phyloP scores from a whole-genome alignment of 2,329 filamentous ascomycete genomes.

The Magnaporthales sp. region DNA sequence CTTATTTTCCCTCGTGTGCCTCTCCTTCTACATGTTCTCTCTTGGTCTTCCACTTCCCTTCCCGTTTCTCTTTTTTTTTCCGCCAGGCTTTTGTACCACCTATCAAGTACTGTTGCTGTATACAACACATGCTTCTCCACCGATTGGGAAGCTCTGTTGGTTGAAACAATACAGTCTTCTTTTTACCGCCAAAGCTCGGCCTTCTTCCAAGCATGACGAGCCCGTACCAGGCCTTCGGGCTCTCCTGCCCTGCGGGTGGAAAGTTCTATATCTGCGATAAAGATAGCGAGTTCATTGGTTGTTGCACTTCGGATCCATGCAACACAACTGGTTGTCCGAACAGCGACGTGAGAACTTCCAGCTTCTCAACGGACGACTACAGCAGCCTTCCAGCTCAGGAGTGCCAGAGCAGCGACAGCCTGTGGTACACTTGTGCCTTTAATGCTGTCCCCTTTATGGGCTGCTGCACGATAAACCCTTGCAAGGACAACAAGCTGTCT shows the following conservation, averaged over 20 bases:
- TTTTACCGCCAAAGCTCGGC: not conserved
- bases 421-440: slow-evolving; percentile 25
- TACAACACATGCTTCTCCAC: not conserved
- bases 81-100: not conserved
- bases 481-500: slow-evolving; percentile 11
- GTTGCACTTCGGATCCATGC: slow-evolving; percentile 28
- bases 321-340: slow-evolving; percentile 22
- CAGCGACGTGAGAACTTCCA: slow-evolving; percentile 20
- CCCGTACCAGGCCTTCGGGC: slow-evolving; percentile 13
- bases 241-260: slow-evolving; percentile 23
- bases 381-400: slow-evolving; percentile 21
- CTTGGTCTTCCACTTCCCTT: not conserved
- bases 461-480: slow-evolving; percentile 27
- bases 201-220: not conserved
- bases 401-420: slow-evolving; percentile 16
- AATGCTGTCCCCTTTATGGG: slow-evolving; percentile 23
- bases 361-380: slow-evolving; percentile 22
- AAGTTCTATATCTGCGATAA: slow-evolving; percentile 24
- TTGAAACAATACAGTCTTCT: not conserved
- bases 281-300: slow-evolving; percentile 27
- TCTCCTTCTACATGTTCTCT: not conserved
- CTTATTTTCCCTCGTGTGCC: not conserved
- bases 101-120: not conserved
- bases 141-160: not conserved
- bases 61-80: not conserved